Conservation (phyloP, 345 rosid genomes). For the Aquilaria sinensis region DNA sequence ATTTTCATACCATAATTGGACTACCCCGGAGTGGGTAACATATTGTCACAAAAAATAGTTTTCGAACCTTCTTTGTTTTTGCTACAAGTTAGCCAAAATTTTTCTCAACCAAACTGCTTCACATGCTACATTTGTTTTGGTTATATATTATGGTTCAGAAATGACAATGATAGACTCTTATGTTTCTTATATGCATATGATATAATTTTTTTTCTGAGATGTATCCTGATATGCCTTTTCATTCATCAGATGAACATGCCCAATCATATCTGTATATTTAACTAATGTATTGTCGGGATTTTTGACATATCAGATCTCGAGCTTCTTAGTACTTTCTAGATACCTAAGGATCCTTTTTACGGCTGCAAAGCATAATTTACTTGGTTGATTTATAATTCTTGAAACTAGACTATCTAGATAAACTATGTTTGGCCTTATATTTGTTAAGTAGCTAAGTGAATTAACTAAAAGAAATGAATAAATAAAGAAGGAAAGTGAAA, state of each 20-base stretch:
- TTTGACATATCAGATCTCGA: background rate
- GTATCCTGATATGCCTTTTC: constrained; percentile 3
- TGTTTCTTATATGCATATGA: constrained; percentile 9
- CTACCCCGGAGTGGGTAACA: background rate
- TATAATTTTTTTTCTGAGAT: background rate
- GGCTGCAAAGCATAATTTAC: background rate
- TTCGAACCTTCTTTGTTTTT: too few relatives aligned
- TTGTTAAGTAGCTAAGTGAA: background rate
- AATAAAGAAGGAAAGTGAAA: too few relatives aligned
- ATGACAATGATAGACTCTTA: background rate
- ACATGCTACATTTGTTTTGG: background rate
- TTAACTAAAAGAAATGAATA: too few relatives aligned
- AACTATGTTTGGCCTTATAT: background rate
- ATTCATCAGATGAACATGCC: background rate
- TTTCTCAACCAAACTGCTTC: constrained; percentile 15
- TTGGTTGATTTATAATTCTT: background rate
- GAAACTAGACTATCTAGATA: background rate
- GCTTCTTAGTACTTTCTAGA: background rate
- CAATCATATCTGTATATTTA: background rate
- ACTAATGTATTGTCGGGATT: background rate
- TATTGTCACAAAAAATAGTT: too few relatives aligned
- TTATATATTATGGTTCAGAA: background rate
- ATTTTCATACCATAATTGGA: too few relatives aligned
- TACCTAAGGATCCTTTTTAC: background rate
- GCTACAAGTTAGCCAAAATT: background rate